These are phyloP conservation scores for Tylopilus rubrobrunneus DNA, from an alignment of 768 basidiomycete species.

Conservation along the genomic window DNA sequence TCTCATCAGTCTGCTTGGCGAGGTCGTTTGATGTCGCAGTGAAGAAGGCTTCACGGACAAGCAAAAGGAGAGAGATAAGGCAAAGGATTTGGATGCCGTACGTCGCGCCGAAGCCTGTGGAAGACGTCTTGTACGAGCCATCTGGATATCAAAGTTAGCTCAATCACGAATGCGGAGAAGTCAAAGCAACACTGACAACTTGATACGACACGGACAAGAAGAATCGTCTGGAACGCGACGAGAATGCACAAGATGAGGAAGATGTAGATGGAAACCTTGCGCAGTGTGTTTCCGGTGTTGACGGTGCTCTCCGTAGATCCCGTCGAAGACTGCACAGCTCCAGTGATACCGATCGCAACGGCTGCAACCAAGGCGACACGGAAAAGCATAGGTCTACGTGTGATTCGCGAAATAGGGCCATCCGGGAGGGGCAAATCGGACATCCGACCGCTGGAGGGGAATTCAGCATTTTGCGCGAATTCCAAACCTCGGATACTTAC, in stretches of 20 bases:
- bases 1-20: constrained; percentile 26
- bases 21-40: constrained; percentile 18
- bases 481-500: constrained; percentile 12
- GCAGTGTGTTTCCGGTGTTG: constrained; percentile 18
- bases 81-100: constrained; percentile 26
- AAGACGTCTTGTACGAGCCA: constrained; percentile 17
- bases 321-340: constrained; percentile 16
- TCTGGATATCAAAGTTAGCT: constrained; percentile 12
- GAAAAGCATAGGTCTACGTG: constrained; percentile 21
- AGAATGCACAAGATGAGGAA: constrained; percentile 28
- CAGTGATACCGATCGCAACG: constrained; percentile 25
- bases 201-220: constrained; percentile 14
- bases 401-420: constrained; percentile 19
- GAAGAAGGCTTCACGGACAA: constrained; percentile 31
- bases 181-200: constrained; percentile 10
- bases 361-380: constrained; percentile 23
- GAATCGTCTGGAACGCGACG: constrained; percentile 24
- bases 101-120: constrained; percentile 16
- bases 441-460: constrained; percentile 12
- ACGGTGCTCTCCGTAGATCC: constrained; percentile 7
- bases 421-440: constrained; percentile 24
- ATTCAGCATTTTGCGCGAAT: neutral
- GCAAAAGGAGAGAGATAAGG: constrained; percentile 23
- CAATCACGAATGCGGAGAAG: neutral
- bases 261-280: constrained; percentile 24